Conservation (phyloP, 176 grass and related monocot genomes). For the Thinopyrum elongatum region DNA sequence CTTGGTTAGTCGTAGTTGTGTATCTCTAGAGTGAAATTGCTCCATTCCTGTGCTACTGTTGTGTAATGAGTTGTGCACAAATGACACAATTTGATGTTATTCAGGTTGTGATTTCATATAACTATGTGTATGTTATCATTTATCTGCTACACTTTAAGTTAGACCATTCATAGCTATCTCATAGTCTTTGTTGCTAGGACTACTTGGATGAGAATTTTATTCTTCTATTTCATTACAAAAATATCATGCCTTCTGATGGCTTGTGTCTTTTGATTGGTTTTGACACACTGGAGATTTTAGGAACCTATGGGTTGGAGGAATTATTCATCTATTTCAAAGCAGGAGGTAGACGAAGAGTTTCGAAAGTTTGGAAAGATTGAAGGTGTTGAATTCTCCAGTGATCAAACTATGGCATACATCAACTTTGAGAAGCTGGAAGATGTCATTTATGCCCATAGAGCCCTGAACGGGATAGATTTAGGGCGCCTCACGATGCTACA, state of each 20-base stretch:
- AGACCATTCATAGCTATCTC: background rate
- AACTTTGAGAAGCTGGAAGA: no score
- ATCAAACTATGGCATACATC: no score
- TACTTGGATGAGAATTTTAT: no score
- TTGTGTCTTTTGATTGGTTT: constrained; percentile 15
- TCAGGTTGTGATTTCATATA: background rate
- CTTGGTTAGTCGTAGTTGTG: background rate
- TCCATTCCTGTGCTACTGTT: background rate
- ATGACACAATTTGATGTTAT: background rate
- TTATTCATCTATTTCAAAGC: constrained; percentile 29
- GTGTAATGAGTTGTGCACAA: background rate
- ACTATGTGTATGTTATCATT: background rate
- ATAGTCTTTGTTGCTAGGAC: background rate
- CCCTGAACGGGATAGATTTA: constrained; percentile 17
- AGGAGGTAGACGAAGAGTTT: constrained; percentile 62
- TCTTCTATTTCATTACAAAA: no score
- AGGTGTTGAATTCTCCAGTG: no score
- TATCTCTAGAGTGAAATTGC: background rate
- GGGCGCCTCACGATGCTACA: no score
- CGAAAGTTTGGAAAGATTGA: background rate
- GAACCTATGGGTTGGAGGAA: constrained; percentile 22
- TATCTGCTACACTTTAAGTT: background rate
- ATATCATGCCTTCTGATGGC: background rate
- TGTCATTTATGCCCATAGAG: constrained; percentile 51
- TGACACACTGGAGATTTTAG: constrained; percentile 73